Conservation (phyloP, 768 basidiomycete genomes). For the Sporobolomyces roseus region DNA sequence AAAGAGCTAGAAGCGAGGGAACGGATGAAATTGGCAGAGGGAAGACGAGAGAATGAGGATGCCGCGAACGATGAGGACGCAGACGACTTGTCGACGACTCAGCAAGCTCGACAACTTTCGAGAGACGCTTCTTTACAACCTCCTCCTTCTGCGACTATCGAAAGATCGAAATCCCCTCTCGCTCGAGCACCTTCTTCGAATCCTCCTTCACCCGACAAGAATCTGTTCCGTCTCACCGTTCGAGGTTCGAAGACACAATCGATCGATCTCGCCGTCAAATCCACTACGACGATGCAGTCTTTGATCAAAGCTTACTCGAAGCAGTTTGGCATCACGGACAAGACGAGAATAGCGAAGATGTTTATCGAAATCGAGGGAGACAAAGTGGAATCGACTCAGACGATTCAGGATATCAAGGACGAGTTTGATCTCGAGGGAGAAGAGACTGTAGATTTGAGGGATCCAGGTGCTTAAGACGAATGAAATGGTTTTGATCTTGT, state of each 20-base stretch:
- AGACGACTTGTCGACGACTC: neutral
- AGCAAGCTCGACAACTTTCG: neutral
- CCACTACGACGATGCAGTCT: conserved; percentile 8
- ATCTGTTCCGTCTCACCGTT: conserved; percentile 28
- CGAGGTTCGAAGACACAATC: conserved; percentile 17
- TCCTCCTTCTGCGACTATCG: neutral
- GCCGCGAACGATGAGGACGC: conserved; percentile 2
- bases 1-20: neutral
- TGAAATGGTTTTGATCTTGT: neutral
- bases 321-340: neutral
- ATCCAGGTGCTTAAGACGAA: neutral
- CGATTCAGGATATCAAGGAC: conserved; percentile 18
- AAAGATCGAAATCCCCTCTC: neutral
- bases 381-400: neutral
- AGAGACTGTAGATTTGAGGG: conserved; percentile 32
- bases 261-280: conserved; percentile 28
- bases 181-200: neutral
- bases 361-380: conserved; percentile 36
- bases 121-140: neutral
- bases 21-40: neutral
- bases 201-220: neutral
- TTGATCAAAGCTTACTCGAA: conserved; percentile 23
- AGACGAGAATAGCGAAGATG: neutral
- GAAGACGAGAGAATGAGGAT: neutral
- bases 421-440: conserved; percentile 35